Conservation (phyloP, 495 filamentous ascomycete species). For the Xylaria castorea region DNA sequence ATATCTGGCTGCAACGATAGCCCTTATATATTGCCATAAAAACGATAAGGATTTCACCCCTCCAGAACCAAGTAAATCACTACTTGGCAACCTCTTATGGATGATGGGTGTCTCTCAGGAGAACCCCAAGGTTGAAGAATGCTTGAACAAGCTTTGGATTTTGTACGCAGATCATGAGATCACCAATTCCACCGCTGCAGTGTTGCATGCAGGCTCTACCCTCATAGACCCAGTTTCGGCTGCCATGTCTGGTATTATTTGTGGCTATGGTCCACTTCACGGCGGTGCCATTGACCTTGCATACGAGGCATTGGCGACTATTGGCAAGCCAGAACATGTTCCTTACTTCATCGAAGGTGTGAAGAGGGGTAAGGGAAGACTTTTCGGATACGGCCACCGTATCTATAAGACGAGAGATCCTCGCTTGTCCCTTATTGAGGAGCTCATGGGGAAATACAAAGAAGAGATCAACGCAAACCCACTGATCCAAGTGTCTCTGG, state of each 20-base stretch:
- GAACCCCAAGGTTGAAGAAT: constrained; percentile 25
- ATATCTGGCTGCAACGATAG: constrained; percentile 46
- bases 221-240: constrained; percentile 45
- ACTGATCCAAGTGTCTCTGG: constrained; percentile 56
- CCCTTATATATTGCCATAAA: constrained; percentile 48
- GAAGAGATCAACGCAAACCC: constrained; percentile 47
- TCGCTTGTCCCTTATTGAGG: constrained; percentile 54
- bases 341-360: constrained; percentile 57
- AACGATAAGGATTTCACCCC: constrained; percentile 50
- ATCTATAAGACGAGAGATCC: constrained; percentile 63
- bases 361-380: constrained; percentile 57
- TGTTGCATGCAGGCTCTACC: constrained; percentile 55
- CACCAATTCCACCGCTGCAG: constrained; percentile 59
- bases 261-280: constrained; percentile 64
- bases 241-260: constrained; percentile 51
- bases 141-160: constrained; percentile 51
- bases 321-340: constrained; percentile 55
- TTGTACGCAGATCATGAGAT: constrained; percentile 61
- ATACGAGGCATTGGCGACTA: constrained; percentile 56
- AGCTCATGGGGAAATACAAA: constrained; percentile 53
- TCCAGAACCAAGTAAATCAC: constrained; percentile 39
- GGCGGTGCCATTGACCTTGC: constrained; percentile 64
- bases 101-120: constrained; percentile 42
- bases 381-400: constrained; percentile 68
- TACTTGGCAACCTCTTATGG: constrained; percentile 34